These are phyloP conservation scores for Raphanus hybrid DNA, from an alignment of 441 rosid genomes.

Conservation along the genomic window DNA sequence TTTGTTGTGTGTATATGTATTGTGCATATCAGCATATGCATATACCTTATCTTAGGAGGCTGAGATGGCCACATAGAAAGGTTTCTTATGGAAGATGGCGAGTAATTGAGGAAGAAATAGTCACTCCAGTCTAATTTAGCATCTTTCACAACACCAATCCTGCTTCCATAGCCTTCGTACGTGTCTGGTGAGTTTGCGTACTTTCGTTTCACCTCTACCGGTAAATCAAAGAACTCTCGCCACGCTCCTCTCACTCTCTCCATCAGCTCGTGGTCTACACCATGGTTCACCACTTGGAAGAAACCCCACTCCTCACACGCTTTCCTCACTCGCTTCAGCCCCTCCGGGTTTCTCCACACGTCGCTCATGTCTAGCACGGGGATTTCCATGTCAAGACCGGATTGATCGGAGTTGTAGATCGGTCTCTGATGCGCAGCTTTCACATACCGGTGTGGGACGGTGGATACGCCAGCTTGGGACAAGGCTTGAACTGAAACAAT, in stretches of 20 bases:
- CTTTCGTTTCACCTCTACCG: conserved; percentile 54
- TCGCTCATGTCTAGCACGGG: conserved; percentile 60
- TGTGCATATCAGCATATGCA: background rate
- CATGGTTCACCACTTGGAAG: conserved; percentile 79
- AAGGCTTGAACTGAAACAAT: conserved; percentile 64
- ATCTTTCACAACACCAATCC: conserved; percentile 65
- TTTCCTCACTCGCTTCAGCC: conserved; percentile 39
- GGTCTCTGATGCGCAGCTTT: conserved; percentile 48
- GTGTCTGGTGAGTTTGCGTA: conserved; percentile 65
- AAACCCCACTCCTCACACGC: conserved; percentile 78
- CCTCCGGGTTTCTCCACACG: conserved; percentile 40
- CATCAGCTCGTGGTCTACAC: conserved; percentile 56
- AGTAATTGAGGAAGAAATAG: conserved; percentile 62
- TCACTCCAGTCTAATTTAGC: conserved; percentile 77
- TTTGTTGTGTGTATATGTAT: no score
- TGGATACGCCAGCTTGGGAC: conserved; percentile 54
- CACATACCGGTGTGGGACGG: conserved; percentile 56
- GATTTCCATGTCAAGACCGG: conserved; percentile 43
- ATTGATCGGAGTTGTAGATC: conserved; percentile 5
- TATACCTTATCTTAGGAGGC: conserved; percentile 57
- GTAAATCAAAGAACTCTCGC: conserved; percentile 65
- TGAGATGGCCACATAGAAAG: conserved; percentile 62
- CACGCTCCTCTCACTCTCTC: conserved; percentile 50
- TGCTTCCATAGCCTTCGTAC: conserved; percentile 77
- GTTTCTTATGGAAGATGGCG: conserved; percentile 49